Evolutionary conservation across 495 filamentous ascomycete species (phyloP), one percentile per base, ranked within the genome.

Genomic region (Penicillium samsonianum): DNA sequence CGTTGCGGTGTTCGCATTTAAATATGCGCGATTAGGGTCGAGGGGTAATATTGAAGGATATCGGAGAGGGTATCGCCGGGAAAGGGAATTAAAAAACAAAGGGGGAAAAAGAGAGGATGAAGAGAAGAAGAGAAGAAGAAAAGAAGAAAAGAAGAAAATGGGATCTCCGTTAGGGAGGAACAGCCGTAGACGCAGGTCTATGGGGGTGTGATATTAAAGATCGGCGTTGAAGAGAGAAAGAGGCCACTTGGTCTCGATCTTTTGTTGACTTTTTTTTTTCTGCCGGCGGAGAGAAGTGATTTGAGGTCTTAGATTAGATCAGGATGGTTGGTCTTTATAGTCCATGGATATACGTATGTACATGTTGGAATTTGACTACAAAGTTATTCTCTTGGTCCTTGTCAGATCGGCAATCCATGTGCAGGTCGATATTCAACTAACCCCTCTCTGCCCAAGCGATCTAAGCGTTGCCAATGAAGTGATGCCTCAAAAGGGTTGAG

Each of bases 381-480:
- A 8, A 35, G 5, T 43, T 22, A 19, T 33, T 33, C 45, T 33
- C 20, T 48, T 7, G 28, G 28, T 30, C 1, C 45, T 17, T 10
- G 8, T 20, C 10, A 44, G 50, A 26, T 54, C 45, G 56, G 46
- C 44, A 26, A 26, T 8, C 23, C 53, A 63, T 43, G 57, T 61
- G 61, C 53, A 52, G 20, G 30, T 30, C 45, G 40, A 28, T 31
- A 14, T 38, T 9, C 23, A 28, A n/a, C 10, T 25, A 33, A 9
- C 22, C n/a, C n/a, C 4, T 5, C n/a, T 22, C 22, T 46, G 26
- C n/a, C 9, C 10, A 16, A 30, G 40, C 25, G 31, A n/a, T 25
- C 49, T 14, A 26, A 44, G 43, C 42, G 43, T 54, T 57, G 59
- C 62, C 62, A 67, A 67, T 67, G 38, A 67, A 42, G n/a, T n/a